Percentiles rank a stretch among this genome's conserved stretches.
phyloP scores from a whole-genome alignment of 371 early-diverging fungal species.

The Chytridium lagenaria region DNA sequence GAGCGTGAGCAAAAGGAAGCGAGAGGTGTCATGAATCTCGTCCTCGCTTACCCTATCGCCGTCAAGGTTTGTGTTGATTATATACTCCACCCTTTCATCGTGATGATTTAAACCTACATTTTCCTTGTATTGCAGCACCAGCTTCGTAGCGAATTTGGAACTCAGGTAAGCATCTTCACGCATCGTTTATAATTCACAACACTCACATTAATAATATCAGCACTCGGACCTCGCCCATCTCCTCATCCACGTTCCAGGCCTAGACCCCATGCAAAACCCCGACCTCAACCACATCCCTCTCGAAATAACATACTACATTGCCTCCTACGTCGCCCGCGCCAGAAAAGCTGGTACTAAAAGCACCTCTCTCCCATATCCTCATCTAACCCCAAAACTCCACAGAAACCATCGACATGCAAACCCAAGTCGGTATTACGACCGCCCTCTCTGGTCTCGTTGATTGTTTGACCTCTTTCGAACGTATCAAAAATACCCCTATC shows the following conservation, averaged over 20 bases:
- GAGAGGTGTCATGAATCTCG: neutral
- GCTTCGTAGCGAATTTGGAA: conserved; percentile 33
- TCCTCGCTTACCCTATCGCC: neutral
- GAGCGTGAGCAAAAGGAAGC: neutral
- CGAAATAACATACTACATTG: conserved; percentile 20
- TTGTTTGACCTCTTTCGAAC: conserved; percentile 70
- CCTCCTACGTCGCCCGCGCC: conserved; percentile 10
- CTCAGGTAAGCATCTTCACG: too few species aligned
- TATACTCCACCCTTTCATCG: neutral
- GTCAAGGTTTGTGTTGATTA: neutral
- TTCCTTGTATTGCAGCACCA: too few species aligned
- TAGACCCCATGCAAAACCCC: conserved; percentile 15
- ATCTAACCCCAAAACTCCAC: neutral
- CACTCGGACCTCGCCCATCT: conserved; percentile 40
- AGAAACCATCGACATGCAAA: conserved; percentile 34
- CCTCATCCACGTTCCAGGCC: conserved; percentile 38
- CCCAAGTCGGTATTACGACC: conserved; percentile 24
- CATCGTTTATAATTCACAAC: too few species aligned
- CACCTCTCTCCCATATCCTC: neutral
- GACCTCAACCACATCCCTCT: conserved; percentile 26
- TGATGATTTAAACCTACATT: too few species aligned
- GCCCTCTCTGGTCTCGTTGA: conserved; percentile 56
- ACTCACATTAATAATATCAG: too few species aligned
- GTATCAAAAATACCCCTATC: conserved; percentile 78
- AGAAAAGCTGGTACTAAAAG: neutral